Evolutionary conservation across 768 basidiomycete genomes (phyloP), one percentile per base, ranked within the genome.

Genomic region (Steccherinum ochraceum): DNA sequence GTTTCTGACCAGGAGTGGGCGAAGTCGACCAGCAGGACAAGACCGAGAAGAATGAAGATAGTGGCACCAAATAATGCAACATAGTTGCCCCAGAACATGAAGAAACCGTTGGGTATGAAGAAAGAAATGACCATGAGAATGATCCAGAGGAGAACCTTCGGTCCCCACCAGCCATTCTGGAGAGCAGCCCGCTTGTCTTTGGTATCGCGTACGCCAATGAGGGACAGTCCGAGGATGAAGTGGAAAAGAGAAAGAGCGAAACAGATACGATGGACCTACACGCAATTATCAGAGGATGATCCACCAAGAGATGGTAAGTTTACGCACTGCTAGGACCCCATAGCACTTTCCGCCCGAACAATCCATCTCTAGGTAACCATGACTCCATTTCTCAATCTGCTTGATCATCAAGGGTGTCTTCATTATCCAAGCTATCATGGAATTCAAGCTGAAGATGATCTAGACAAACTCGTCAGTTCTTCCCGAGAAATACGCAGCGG

Each of bases 161-260:
- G 95, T 20, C 96, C 96, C 96, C 96, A 99, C 93, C 93, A 99
- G 90, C 95, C 96, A 67, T 99, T 99, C 74, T 99, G 96, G 51
- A 99, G 83, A 16, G 93, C 87, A 1, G 95, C 91, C 10, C 96
- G 83, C 67, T 93, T 96, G 57, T 93, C 86, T 51, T 83, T 81
- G 5, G 96, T 98, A 61, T 94, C 88, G 60, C 81, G 78, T 3
- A 99, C 86, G 20, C 93, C 93, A 51, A 96, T 77, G 35, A 99
- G 80, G 24, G 83, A 74, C 0, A 83, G 63, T 51, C 90, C 84
- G 45, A 98, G 72, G 43, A 97, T 73, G 49, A 84, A 71, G 65
- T 99, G 95, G 68, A 97, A 88, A 20, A 98, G 72, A 5, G 88
- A 76, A 11, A 99, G 76, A 1, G 95, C 94, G 61, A 99, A 98